Base-by-base conservation (phyloP, 2,329 filamentous ascomycete species). In the Leptographium wingfieldii region DNA sequence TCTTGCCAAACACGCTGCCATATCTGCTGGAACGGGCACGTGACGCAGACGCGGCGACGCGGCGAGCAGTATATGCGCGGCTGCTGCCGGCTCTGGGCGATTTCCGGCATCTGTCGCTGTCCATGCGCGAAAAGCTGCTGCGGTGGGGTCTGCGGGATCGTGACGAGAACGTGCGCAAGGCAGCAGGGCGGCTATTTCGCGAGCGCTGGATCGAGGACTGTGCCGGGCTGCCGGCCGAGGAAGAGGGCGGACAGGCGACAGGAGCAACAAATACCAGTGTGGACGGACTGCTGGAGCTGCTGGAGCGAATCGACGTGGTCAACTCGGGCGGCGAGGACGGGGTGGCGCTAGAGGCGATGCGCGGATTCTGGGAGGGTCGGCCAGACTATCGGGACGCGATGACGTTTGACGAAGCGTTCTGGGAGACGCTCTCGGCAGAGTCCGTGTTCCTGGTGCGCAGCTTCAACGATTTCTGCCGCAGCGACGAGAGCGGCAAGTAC, bases 191-290 rank as follows among this genome's bases (percentile, higher is more conserved):
- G 54, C 78, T 97, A 7, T 99, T 99, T 74, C 85, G 88, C 63
- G 92, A 96, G 69, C 84, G 90, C n/a, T 99, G 94, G 94, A 92
- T 99, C 63, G 92, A 97, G 69, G 90, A 97, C 68, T 96, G 92
- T 67, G 91, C 88, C 6, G 86, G 86, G 2, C 78, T 81, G 1
- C 76, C 79, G 43, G 43, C 43, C 7, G 43, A 16, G 19, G 9
- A 85, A 46, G 81, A 82, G 56, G 77, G 78, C 9, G 57, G 5
- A 57, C 29, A 80, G 83, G 61, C 74, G 81, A 6, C 79, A n/a
- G 55, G 35, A 38, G 29, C n/a, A 51, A 2, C 49, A 14, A 1
- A 79, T 80, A 1, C 88, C 0, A 92, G 80, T 62, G 81, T 94
- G 11, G 86, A 92, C n/a, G 91, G 88, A 0, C 77, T 99, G 6